phyloP scores from a whole-genome alignment of 163 green algal genomes.

The Scenedesmus sp. region DNA sequence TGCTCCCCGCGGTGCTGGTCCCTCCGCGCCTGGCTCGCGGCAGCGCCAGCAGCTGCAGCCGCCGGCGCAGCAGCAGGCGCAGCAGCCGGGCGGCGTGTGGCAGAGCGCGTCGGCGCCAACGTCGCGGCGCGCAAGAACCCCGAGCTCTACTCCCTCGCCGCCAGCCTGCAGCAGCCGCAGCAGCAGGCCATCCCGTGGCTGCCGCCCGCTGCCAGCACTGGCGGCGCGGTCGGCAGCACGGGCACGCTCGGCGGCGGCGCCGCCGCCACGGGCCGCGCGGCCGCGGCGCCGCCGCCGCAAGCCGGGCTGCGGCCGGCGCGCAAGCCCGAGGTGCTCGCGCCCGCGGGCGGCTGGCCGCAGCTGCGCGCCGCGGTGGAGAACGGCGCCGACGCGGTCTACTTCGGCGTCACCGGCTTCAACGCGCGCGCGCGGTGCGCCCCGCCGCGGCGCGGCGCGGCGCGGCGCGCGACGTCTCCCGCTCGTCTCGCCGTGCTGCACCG shows the following conservation, averaged over 20 bases:
- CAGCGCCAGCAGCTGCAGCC: constrained; percentile 14
- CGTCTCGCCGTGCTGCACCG: too few species aligned
- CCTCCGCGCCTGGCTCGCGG: constrained; percentile 20
- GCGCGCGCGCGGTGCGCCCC: too few species aligned
- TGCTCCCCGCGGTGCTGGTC: too few species aligned
- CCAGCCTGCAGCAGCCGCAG: background rate
- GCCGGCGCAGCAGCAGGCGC: background rate
- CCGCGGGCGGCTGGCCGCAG: constrained; percentile 84
- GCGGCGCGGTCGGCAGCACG: background rate
- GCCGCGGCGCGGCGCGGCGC: too few species aligned
- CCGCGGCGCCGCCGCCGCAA: background rate
- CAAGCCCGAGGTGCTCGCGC: constrained; percentile 79
- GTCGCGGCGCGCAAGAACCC: constrained; percentile 15
- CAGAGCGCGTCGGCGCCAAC: background rate
- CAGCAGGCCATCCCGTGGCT: background rate
- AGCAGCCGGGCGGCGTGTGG: background rate
- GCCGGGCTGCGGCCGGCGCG: background rate
- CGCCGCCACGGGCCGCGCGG: background rate
- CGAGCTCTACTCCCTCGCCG: constrained; percentile 11
- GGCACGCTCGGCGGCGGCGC: background rate
- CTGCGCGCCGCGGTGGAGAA: constrained; percentile 80
- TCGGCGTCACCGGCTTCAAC: constrained; percentile 80
- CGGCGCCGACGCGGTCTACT: constrained; percentile 87
- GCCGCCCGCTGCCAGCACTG: background rate
- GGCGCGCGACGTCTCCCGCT: too few species aligned